Evolutionary conservation across 805 yeast species (phyloP), one percentile per base, ranked within the genome.

Genomic region (Lipomyces sp.): DNA sequence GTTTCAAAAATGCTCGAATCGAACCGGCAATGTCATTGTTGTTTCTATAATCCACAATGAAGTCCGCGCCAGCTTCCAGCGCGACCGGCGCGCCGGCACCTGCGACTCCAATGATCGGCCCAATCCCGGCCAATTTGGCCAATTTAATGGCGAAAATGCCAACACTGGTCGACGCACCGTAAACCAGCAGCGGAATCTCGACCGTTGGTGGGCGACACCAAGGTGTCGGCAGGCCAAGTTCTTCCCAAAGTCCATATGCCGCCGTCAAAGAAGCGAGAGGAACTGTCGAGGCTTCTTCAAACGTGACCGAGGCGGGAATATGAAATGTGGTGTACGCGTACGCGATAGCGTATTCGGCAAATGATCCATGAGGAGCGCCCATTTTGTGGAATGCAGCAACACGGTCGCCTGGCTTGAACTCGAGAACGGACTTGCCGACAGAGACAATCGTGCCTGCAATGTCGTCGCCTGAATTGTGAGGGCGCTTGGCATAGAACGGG

Each of bases 41-140:
- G 24, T 39, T 24, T 39, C 66, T 63, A 37, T 63, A 63, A 53
- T 63, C 66, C 34, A 63, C 57, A 24, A 63, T 45, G 37, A 24
- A 53, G 29, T 63, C 66, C 24, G 39, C 54, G 34, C 66, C 66
- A 30, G 53, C 55, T 15, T 24, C n/a, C n/a, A 59, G 59, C 2
- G 66, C 66, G 48, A 59, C 59, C 15, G 59, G 63, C n/a, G 15
- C 15, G 29, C 64, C 39, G 4, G 48, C 24, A n/a, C 66, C 66
- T 11, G 66, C 66, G 35, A 63, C 66, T n/a, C 61, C 66, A 57
- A 63, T 63, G 33, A 63, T 59, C 7, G 66, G 66, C 10, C 60
- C 54, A 24, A 63, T 51, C 4, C 57, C 57, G 32, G 66, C 63
- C 15, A 59, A 45, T 39, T 63, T 63, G 37, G 66, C 66, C 10